phyloP scores from a whole-genome alignment of 441 rosid species.

The Metrosideros polymorpha region DNA sequence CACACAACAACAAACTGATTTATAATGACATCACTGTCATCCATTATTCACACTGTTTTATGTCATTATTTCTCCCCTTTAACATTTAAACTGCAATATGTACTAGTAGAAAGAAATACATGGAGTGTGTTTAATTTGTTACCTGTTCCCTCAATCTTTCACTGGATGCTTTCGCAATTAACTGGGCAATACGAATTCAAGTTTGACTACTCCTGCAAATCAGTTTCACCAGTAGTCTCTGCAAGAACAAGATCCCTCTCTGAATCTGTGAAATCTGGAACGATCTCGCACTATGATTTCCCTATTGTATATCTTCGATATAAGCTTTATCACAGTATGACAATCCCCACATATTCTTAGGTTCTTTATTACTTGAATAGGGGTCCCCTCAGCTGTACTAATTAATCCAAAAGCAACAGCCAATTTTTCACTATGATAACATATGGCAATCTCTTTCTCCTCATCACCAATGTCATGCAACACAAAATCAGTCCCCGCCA shows the following conservation, averaged over 20 bases:
- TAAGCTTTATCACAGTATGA: constrained; percentile 60
- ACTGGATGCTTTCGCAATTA: neutral
- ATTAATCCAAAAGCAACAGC: constrained; percentile 84
- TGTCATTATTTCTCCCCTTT: neutral
- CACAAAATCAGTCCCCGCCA: constrained; percentile 61
- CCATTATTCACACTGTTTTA: neutral
- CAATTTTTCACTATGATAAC: constrained; percentile 78
- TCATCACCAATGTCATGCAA: constrained; percentile 86
- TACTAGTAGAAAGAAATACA: neutral
- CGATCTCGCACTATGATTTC: constrained; percentile 81
- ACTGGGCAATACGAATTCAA: neutral
- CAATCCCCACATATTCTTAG: constrained; percentile 84
- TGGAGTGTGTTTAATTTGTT: neutral
- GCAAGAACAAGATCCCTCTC: constrained; percentile 71
- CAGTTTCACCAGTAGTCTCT: constrained; percentile 63
- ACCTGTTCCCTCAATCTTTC: neutral
- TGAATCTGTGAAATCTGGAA: constrained; percentile 65
- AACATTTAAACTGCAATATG: neutral
- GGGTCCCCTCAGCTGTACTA: constrained; percentile 25
- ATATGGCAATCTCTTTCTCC: constrained; percentile 71
- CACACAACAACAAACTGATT: neutral
- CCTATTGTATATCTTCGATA: constrained; percentile 49
- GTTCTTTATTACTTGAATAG: constrained; percentile 76
- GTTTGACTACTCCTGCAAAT: neutral
- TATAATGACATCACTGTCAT: neutral